Conservation (phyloP, 345 rosid genomes). For the Eucalyptus curtisii region DNA sequence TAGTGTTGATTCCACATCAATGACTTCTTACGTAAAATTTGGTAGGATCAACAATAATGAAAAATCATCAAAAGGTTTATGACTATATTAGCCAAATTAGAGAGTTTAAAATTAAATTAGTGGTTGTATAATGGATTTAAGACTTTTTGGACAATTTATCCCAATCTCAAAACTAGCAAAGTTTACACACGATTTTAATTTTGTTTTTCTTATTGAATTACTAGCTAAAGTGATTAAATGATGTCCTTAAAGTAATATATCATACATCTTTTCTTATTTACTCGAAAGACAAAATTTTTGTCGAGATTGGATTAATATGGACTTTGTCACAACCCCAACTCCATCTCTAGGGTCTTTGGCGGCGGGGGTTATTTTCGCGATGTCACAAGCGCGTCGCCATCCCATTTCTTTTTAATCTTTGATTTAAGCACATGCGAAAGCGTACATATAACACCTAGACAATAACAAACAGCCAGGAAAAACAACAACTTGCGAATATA, state of each 20-base stretch:
- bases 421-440: no score
- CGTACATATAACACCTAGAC: fast-evolving
- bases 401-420: no score
- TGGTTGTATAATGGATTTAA: not conserved
- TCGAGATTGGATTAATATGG: not conserved
- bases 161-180: not conserved
- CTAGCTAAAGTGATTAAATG: not conserved
- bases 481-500: no score
- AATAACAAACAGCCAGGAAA: fast-evolving
- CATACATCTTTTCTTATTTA: not conserved
- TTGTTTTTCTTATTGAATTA: not conserved
- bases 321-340: not conserved
- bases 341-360: no score
- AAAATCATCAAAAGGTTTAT: not conserved
- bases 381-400: fast-evolving
- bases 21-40: no score
- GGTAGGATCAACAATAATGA: not conserved
- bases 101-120: no score
- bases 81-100: not conserved
- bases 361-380: fast-evolving
- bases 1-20: not conserved
- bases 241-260: not conserved
- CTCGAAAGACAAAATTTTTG: fast-evolving
- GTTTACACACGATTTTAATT: not conserved
- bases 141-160: not conserved